Evolutionary conservation across 2,329 filamentous ascomycete species (phyloP), one percentile per base, ranked within the genome.

Genomic region (Fusarium temperatum): DNA sequence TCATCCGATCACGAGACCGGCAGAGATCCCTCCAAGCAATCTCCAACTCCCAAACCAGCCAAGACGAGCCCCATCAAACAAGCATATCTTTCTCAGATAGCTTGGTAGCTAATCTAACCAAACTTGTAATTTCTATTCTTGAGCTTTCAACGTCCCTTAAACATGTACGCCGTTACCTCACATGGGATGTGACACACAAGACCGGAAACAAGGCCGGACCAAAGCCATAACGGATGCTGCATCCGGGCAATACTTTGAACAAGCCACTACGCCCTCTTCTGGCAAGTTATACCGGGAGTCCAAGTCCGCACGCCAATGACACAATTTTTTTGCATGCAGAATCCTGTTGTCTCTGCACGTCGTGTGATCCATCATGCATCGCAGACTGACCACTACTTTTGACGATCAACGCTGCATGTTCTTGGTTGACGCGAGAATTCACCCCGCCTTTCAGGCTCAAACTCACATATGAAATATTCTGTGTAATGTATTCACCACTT

Each of bases 321-420:
- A 48, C 35, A 35, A 30, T 41, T 20, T 35, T 35, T 24, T 30
- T 47, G 47, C 55, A 20, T 32, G 35, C 28, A 47, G 50, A 68
- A 48, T 55, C 42, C 35, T 48, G 64, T 48, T 24, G 53, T 70
- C 39, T 53, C 30, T 60, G 15, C 54, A 66, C 30, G 53, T 61
- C 51, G 61, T 45, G 65, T 70, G 63, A 71, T 71, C 36, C 17
- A 41, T 28, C 35, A 72, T 60, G 36, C 48, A 42, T 24, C 30
- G 3, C 39, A 38, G 44, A 63, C 47, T 45, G 38, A 18, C 20
- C 47, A 59, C 42, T 50, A 36, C 44, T 24, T 28, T 22, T 45
- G 45, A n/a, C 53, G 28, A 70, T 66, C 62, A 59, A 35, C 42
- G 17, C 59, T 58, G 41, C 51, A 69, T 47, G 35, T 26, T 51